Evolutionary conservation across 163 green algal genomes (phyloP).

Genomic region (Scenedesmus sp.): DNA sequence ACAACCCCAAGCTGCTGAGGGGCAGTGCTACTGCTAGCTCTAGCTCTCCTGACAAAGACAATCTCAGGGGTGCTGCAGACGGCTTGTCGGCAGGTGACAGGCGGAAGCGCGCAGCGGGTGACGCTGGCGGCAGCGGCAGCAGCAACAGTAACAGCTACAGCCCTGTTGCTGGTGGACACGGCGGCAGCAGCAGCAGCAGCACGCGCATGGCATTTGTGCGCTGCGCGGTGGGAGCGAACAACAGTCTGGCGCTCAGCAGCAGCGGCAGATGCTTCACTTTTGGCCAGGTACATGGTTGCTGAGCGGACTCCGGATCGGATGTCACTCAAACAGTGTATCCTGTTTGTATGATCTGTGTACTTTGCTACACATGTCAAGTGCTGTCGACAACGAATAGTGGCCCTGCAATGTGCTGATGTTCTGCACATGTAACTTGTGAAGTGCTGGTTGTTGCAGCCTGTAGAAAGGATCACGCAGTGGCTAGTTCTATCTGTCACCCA

Average conservation of each 20-base stretch:
- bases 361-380: neutral
- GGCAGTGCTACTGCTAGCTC: neutral
- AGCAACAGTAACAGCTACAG: neutral
- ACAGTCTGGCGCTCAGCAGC: conserved; percentile 60
- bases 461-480: too few species aligned
- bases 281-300: conserved; percentile 61
- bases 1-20: conserved; percentile 18
- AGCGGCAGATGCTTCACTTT: conserved; percentile 56
- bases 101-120: neutral
- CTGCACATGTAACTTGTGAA: neutral
- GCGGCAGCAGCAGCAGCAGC: neutral
- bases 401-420: too few species aligned
- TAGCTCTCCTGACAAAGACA: too few species aligned
- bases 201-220: conserved; percentile 25
- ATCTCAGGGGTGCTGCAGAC: too few species aligned
- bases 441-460: too few species aligned
- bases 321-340: neutral
- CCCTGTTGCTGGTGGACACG: neutral
- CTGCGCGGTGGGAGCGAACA: conserved; percentile 45
- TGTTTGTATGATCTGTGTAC: neutral
- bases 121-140: neutral
- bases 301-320: conserved; percentile 37
- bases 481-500: too few species aligned
- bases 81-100: too few species aligned
- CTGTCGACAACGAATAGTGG: too few species aligned